Evolutionary conservation across 495 filamentous ascomycete species (phyloP).

Genomic region (Trichoderma orchidacearum): DNA sequence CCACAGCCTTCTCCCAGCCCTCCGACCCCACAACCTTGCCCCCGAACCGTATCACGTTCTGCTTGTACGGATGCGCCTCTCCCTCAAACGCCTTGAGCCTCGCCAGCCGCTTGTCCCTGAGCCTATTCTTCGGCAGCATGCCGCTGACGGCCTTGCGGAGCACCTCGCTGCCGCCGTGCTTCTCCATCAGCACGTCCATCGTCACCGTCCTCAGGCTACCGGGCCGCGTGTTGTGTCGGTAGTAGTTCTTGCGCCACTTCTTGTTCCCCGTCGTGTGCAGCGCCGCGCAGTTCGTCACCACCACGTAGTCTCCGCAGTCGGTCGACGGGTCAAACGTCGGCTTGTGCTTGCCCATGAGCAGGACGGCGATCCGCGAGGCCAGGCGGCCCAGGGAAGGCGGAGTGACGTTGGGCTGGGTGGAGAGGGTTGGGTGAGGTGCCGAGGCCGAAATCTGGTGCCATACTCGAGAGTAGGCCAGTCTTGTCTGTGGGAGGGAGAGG

Average conservation of each 20-base stretch:
- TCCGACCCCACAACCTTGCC: conserved; percentile 36
- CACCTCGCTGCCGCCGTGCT: conserved; percentile 90
- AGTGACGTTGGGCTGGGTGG: conserved; percentile 41
- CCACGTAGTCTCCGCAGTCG: conserved; percentile 98
- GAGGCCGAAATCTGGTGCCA: conserved; percentile 81
- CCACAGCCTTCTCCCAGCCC: conserved; percentile 28
- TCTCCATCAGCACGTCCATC: conserved; percentile 89
- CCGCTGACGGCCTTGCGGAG: conserved; percentile 82
- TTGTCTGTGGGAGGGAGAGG: conserved; percentile 59
- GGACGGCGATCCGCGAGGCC: conserved; percentile 76
- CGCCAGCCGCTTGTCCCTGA: conserved; percentile 74
- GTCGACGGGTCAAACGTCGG: conserved; percentile 92
- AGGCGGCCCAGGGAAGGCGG: conserved; percentile 71
- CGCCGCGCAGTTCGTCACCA: conserved; percentile 76
- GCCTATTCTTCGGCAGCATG: conserved; percentile 94
- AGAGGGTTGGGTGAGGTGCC: conserved; percentile 38
- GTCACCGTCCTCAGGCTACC: conserved; percentile 77
- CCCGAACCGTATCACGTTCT: conserved; percentile 66
- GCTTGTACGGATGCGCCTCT: conserved; percentile 75
- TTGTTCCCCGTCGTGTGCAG: conserved; percentile 86
- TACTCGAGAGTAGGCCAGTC: conserved; percentile 85
- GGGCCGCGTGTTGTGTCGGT: conserved; percentile 80
- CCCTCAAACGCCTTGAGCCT: conserved; percentile 94
- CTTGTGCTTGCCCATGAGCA: conserved; percentile 99
- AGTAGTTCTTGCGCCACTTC: conserved; percentile 86